Base-by-base conservation (phyloP, 305 asterid genomes). In the Solanum hybrid region DNA sequence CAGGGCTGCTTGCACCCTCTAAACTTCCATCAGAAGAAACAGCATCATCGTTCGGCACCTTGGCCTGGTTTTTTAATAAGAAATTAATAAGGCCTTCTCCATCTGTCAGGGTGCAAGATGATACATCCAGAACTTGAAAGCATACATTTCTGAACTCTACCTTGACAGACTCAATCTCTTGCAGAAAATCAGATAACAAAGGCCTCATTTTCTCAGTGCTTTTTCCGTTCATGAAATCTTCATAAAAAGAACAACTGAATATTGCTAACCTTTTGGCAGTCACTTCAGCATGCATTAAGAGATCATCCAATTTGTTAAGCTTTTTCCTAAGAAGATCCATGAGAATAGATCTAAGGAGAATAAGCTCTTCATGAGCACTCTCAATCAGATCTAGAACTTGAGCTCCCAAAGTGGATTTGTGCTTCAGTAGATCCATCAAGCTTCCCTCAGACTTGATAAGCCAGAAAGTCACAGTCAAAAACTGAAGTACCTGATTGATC, bases 151-250 rank as follows among this genome's bases (percentile, higher is more conserved):
- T 82, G 29, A 82, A 8, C 87, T 46, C 73, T 27, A 46, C 40
- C 73, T 82, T 82, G 87, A 82, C 73, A 82, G 73, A 82, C 38
- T 82, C 87, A 29, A 82, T 82, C 73, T 82, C 87, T 46, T 82
- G 73, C 14, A 82, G 40, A 82, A 51, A 51, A 82, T 82, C 87
- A 82, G 1, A 46, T 82, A 82, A 82, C 73, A 11, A 82, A 17
- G 38, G 73, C 27, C 87, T 82, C 87, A 82, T 82, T 29, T 17
- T 29, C 38, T 82, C 87, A 29, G 38, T 82, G 73, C 27, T 29
- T 11, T 40, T 46, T 46, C 87, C 73, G 4, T 46, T 31, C 73
- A 46, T 17, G 87, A 46, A 82, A 82, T 13, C 29, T 82, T 82
- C 87, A 82, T 82, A 82, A 82, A 5, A 81, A 42, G 73, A 46